These are phyloP conservation scores for Brachypodium distachyon DNA, from an alignment of 202 grass and related monocot species.

Conservation along the genomic window DNA sequence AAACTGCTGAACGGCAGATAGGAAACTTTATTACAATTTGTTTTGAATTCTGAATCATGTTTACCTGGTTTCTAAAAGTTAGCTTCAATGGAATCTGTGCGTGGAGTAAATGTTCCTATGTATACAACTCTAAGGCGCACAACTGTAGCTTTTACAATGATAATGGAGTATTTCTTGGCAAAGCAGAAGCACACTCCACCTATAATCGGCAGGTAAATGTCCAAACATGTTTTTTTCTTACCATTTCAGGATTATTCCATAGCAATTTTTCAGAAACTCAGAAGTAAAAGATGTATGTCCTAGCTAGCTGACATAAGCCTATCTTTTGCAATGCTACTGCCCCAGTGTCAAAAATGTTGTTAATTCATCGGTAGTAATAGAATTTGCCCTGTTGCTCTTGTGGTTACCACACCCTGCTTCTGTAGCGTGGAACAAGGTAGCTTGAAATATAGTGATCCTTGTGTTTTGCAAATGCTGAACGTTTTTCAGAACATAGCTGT, in stretches of 20 bases:
- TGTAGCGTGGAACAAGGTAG: background rate
- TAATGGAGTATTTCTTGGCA: conserved; percentile 82
- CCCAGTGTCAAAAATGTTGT: background rate
- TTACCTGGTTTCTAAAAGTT: conserved; percentile 61
- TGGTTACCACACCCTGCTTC: background rate
- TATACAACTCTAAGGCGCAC: conserved; percentile 91
- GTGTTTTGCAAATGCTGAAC: background rate
- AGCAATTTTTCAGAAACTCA: background rate
- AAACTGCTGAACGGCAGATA: background rate
- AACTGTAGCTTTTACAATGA: conserved; percentile 96
- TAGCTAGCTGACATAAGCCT: background rate
- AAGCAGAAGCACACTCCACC: conserved; percentile 78
- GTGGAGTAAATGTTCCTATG: conserved; percentile 97
- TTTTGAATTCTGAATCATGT: conserved; percentile 17
- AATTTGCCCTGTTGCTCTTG: background rate
- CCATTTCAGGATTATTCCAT: background rate
- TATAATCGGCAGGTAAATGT: conserved; percentile 81
- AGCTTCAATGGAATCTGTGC: conserved; percentile 89
- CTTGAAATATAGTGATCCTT: background rate
- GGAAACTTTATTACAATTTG: background rate
- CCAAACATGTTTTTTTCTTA: background rate
- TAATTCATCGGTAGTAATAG: background rate
- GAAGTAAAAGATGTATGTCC: background rate
- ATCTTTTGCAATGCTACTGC: background rate
- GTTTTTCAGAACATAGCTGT: background rate